Percentiles rank a stretch among this genome's conserved stretches.
Conservation (phyloP, 805 yeast species). For the Candida rishiriensis region DNA sequence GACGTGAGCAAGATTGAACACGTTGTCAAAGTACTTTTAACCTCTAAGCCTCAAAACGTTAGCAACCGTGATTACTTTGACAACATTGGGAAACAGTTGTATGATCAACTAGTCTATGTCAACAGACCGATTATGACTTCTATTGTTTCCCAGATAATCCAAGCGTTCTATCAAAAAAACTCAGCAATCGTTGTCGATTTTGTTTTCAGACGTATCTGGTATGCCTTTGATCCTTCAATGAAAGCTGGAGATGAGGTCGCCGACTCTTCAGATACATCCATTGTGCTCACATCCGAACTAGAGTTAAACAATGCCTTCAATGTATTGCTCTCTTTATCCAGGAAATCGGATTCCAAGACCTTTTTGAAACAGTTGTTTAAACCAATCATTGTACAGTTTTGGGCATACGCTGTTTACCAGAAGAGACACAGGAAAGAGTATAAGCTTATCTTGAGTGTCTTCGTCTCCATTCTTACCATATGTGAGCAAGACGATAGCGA, state of each 20-base stretch:
- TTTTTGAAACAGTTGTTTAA: conserved; percentile 31
- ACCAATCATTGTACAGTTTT: conserved; percentile 29
- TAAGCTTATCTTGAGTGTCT: conserved; percentile 33
- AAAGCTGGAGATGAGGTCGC: conserved; percentile 19
- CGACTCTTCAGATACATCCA: conserved; percentile 4
- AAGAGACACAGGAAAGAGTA: conserved; percentile 27
- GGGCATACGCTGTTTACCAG: conserved; percentile 43
- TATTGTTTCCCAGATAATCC: conserved; percentile 51
- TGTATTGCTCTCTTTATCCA: conserved; percentile 59
- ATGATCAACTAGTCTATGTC: conserved; percentile 49
- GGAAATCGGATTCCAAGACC: conserved; percentile 33
- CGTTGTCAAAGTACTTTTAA: conserved; percentile 58
- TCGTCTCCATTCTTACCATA: conserved; percentile 29
- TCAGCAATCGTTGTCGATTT: conserved; percentile 52
- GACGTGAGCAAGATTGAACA: conserved; percentile 62
- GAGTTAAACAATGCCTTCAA: conserved; percentile 59
- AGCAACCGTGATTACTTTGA: conserved; percentile 47
- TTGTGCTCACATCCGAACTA: conserved; percentile 40
- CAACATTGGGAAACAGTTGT: conserved; percentile 60
- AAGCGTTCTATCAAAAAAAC: conserved; percentile 48
- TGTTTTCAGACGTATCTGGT: conserved; percentile 48
- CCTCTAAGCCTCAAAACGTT: conserved; percentile 53
- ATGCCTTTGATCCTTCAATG: conserved; percentile 34
- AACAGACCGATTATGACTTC: conserved; percentile 59
- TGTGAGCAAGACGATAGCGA: conserved; percentile 9